These are phyloP conservation scores for Tricholoma hemisulphureum DNA, from an alignment of 768 basidiomycete species.

Conservation along the genomic window DNA sequence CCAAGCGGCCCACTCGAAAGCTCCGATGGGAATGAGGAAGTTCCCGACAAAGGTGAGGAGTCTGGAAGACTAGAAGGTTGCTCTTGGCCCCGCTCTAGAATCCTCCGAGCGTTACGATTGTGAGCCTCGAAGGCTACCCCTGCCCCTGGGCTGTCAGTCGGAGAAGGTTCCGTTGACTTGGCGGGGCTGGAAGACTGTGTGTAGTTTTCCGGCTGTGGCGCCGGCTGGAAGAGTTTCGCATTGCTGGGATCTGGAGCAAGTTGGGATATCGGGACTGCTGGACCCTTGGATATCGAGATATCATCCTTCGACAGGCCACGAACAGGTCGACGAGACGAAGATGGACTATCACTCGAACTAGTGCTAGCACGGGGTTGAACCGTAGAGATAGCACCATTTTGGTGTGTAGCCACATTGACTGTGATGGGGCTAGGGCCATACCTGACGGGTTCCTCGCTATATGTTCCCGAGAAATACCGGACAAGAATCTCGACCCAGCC, in stretches of 20 bases:
- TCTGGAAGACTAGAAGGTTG: constrained; percentile 52
- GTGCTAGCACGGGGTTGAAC: constrained; percentile 58
- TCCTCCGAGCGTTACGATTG: constrained; percentile 35
- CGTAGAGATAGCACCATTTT: constrained; percentile 18
- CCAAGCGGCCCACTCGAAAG: constrained; percentile 25
- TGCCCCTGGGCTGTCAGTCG: constrained; percentile 39
- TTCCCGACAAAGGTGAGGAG: constrained; percentile 62
- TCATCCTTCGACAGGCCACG: constrained; percentile 60
- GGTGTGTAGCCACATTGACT: constrained; percentile 24
- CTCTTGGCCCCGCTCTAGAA: constrained; percentile 43
- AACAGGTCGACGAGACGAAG: constrained; percentile 32
- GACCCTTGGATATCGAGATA: constrained; percentile 46
- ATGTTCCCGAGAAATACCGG: constrained; percentile 78
- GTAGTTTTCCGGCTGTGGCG: constrained; percentile 34
- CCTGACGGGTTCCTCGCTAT: constrained; percentile 65
- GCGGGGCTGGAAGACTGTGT: constrained; percentile 52
- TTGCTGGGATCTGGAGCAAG: constrained; percentile 54
- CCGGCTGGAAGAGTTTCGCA: constrained; percentile 57
- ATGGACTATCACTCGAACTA: constrained; percentile 39
- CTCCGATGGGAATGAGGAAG: constrained; percentile 42
- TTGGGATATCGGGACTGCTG: constrained; percentile 56
- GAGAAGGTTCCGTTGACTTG: constrained; percentile 50
- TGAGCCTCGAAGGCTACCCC: constrained; percentile 35
- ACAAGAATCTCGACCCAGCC: constrained; percentile 94
- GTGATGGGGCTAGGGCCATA: constrained; percentile 31